A percentile compares a stretch with the other conserved stretches of the same genome.
Conservation (phyloP, 768 basidiomycete species). For the Leccinum sublutescens region DNA sequence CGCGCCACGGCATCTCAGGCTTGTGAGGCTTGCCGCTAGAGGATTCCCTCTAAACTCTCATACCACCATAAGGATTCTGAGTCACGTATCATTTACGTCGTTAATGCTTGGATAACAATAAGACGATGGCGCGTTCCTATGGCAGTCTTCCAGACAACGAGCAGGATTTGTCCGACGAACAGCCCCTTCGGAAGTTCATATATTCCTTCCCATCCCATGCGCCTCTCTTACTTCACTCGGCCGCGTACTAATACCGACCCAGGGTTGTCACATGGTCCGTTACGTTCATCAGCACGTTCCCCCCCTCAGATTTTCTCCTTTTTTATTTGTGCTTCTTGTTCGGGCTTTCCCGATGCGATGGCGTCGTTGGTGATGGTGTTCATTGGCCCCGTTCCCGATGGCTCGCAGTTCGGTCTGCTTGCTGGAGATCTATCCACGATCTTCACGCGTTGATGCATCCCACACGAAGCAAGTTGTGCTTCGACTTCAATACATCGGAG, state of each 20-base stretch:
- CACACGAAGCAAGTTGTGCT: background rate
- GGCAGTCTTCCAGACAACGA: background rate
- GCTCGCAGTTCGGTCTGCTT: conserved; percentile 31
- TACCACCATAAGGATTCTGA: background rate
- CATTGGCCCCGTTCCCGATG: conserved; percentile 23
- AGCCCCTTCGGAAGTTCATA: background rate
- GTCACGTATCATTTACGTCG: no score
- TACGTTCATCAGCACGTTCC: conserved; percentile 33
- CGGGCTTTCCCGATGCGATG: background rate
- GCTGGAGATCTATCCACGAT: background rate
- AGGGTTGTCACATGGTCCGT: background rate
- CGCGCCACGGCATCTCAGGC: no score
- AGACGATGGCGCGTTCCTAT: background rate
- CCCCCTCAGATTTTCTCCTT: conserved; percentile 37
- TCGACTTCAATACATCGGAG: background rate
- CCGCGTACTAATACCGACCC: background rate
- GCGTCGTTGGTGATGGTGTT: background rate
- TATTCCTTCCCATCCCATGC: background rate
- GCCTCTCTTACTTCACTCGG: background rate
- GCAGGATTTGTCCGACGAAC: background rate
- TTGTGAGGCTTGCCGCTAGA: no score
- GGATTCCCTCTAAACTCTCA: no score
- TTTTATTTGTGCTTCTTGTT: background rate
- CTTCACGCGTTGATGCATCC: background rate
- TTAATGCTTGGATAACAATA: background rate